phyloP scores from a whole-genome alignment of 768 basidiomycete genomes.

The Podaxis pistillaris region DNA sequence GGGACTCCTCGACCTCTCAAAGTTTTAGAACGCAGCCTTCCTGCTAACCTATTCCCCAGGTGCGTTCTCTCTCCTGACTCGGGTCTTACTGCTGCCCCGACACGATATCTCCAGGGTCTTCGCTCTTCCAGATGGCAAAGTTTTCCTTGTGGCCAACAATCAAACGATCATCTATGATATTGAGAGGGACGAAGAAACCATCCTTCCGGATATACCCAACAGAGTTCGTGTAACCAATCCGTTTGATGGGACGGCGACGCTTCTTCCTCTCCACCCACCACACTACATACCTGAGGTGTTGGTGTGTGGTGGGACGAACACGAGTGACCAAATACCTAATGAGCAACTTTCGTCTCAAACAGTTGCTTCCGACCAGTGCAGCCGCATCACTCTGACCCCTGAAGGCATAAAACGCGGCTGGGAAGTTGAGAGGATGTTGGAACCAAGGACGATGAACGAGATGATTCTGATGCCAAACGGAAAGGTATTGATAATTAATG shows the following conservation, averaged over 20 bases:
- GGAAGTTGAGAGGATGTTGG: constrained; percentile 43
- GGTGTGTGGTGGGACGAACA: constrained; percentile 44
- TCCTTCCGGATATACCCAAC: constrained; percentile 42
- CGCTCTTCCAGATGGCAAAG: constrained; percentile 39
- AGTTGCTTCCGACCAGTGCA: constrained; percentile 43
- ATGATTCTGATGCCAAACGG: constrained; percentile 43
- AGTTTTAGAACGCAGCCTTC: constrained; percentile 28
- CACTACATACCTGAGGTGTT: constrained; percentile 44
- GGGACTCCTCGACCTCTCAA: constrained; percentile 28
- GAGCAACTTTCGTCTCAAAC: constrained; percentile 36
- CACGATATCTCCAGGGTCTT: constrained; percentile 21
- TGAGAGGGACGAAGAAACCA: constrained; percentile 34
- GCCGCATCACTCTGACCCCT: constrained; percentile 37
- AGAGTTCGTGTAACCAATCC: constrained; percentile 41
- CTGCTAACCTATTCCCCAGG: constrained; percentile 28
- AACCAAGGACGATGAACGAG: constrained; percentile 38
- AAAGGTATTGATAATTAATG: constrained; percentile 41
- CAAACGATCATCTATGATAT: constrained; percentile 41
- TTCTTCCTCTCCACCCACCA: constrained; percentile 35
- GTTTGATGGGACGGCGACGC: constrained; percentile 34
- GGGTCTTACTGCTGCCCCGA: neutral
- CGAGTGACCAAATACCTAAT: constrained; percentile 28
- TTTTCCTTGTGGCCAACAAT: constrained; percentile 40
- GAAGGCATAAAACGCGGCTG: constrained; percentile 43
- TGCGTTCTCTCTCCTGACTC: constrained; percentile 15